Base-by-base conservation (phyloP, 176 grass and related monocot species). In the Melocanna baccifera region DNA sequence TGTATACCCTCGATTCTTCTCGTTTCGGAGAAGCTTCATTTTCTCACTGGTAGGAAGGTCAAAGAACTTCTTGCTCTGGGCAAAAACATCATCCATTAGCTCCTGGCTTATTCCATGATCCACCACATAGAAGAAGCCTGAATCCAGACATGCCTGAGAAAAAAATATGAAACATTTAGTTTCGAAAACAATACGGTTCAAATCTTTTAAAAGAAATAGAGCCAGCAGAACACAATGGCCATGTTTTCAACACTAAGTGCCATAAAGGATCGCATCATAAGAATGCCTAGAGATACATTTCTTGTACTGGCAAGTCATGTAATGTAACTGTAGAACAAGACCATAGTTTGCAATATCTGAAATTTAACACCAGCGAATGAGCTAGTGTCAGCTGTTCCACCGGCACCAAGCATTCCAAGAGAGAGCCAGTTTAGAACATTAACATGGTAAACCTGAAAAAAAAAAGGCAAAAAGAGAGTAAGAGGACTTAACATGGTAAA, bases 121-220 rank as follows among this genome's bases (percentile, higher is more conserved):
- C 73, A 95, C 70, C 83, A 95, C 91, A 89, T 98, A 98, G 86
- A 95, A 98, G 69, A 95, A 98, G 47, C 96, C 96, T 86, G 91
- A 94, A 89, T 95, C 91, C 50, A 95, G 79, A 78, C 96, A 98
- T 84, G 96, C 96, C 96, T 95, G 81, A 81, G 71, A 73, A 39
- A 84, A 80, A 75, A 22, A 16, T n/a, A 69, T 16, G 6, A 34
- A 79, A 11, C 25, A 20, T 51, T 18, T 13, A 61, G 51, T 66
- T 64, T 18, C 62, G 6, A 55, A 26, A 84, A 64, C 45, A 58
- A 41, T 53, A 61, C 61, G 61, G 2, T 40, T 23, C 47, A 16
- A 22, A 69, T 25, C 3, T 53, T 13, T 52, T 48, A 76, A n/a
- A 77, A 78, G 28, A 77, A 62, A 50, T 48, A 67, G 26, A 82